Evolutionary conservation across 768 basidiomycete genomes (phyloP).

Genomic region (Sistotremastrum niveocremeum): DNA sequence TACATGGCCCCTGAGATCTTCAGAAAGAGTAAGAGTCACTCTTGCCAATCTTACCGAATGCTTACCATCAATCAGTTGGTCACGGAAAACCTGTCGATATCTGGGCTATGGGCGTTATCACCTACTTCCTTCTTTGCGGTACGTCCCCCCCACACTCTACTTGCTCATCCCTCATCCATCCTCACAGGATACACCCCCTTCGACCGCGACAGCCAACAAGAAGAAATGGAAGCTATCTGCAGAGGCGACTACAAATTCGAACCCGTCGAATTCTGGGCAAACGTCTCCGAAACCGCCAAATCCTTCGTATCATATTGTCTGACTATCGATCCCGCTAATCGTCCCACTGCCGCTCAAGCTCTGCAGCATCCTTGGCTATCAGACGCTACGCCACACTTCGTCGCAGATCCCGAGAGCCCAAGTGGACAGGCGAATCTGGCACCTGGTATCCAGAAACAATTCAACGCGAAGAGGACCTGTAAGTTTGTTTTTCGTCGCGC

Average conservation of each 20-base stretch:
- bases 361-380: constrained; percentile 61
- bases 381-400: constrained; percentile 54
- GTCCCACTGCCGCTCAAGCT: constrained; percentile 69
- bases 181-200: constrained; percentile 83
- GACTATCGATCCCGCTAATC: constrained; percentile 63
- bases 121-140: constrained; percentile 85
- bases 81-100: constrained; percentile 92
- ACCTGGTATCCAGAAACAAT: constrained; percentile 79
- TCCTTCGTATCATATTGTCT: constrained; percentile 75
- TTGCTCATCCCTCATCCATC: background rate
- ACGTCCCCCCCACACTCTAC: constrained; percentile 1
- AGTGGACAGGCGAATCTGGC: constrained; percentile 62
- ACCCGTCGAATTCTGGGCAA: constrained; percentile 76
- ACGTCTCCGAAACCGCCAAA: constrained; percentile 71
- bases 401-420: constrained; percentile 41
- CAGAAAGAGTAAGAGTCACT: constrained; percentile 51
- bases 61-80: constrained; percentile 37
- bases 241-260: constrained; percentile 87
- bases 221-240: constrained; percentile 94
- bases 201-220: constrained; percentile 75
- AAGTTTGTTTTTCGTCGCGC: constrained; percentile 17
- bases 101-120: constrained; percentile 98
- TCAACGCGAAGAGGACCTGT: constrained; percentile 84
- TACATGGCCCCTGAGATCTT: constrained; percentile 98
- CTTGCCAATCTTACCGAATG: constrained; percentile 1